Evolutionary conservation across 352 stramenopile genomes (phyloP).

Genomic region (Halophytophthora batemanensis): DNA sequence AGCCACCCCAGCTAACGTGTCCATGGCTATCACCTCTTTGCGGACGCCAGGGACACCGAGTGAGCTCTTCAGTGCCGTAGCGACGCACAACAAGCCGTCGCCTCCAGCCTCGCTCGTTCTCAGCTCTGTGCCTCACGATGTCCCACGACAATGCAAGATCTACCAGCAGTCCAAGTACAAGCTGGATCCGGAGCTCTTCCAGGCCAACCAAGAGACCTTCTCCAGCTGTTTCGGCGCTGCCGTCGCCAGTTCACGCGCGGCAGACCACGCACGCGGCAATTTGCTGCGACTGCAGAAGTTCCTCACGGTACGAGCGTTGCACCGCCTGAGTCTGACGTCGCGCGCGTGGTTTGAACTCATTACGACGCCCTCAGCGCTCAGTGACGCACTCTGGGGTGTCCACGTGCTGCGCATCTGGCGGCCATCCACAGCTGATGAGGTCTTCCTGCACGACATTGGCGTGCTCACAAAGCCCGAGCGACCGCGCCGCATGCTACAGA

Average conservation of each 20-base stretch:
- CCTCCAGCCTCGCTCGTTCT: slow-evolving; percentile 10
- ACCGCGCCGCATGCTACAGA: slow-evolving; percentile 42
- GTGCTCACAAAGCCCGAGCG: slow-evolving; percentile 40
- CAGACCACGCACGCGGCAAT: slow-evolving; percentile 28
- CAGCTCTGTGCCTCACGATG: slow-evolving; percentile 6
- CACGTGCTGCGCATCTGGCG: slow-evolving; percentile 48
- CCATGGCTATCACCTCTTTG: slow-evolving; percentile 10
- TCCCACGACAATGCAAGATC: slow-evolving; percentile 18
- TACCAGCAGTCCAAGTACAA: slow-evolving; percentile 47
- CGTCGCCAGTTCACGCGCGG: neutral
- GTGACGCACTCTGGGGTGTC: slow-evolving; percentile 45
- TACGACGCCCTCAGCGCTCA: slow-evolving; percentile 26
- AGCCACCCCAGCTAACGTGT: slow-evolving; percentile 12
- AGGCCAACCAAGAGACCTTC: slow-evolving; percentile 28
- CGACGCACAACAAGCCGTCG: slow-evolving; percentile 6
- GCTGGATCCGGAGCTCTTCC: slow-evolving; percentile 39
- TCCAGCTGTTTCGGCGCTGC: slow-evolving; percentile 27
- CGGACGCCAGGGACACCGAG: neutral
- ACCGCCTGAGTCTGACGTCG: slow-evolving; percentile 47
- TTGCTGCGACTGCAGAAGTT: slow-evolving; percentile 45
- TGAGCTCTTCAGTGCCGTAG: neutral
- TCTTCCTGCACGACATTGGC: slow-evolving; percentile 34
- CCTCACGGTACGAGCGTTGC: slow-evolving; percentile 33
- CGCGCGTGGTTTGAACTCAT: slow-evolving; percentile 47
- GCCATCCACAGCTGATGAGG: slow-evolving; percentile 28